Evolutionary conservation across 1,284 basidiomycete genomes (phyloP), one percentile per base, ranked within the genome.

Genomic region (Microstroma glucosiphilum): DNA sequence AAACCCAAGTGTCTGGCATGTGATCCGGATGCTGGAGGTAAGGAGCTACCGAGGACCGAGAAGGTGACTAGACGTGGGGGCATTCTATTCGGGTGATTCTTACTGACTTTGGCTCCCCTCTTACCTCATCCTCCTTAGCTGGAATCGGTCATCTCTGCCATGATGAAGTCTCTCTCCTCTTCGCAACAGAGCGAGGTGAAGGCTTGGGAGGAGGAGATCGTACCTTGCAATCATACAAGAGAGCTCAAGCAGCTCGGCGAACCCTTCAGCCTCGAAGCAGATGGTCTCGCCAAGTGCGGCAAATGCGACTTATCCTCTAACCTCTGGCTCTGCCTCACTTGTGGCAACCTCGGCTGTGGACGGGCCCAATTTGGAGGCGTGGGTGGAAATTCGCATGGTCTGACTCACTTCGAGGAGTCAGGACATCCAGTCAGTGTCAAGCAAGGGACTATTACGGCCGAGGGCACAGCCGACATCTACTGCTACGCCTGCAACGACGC

Each of bases 151-250:
- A 82, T 87, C 3, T 82, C 86, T n/a, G 87, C 85, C 0, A 84
- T 96, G 61, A 88, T 96, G 86, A 83, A 84, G 1, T 87, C 91
- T 0, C 83, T 92, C 70, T 91, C 91, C 0, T 94, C 92, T 0
- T 88, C 91, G 0, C 89, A 92, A 59, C 89, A 92, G 75, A 90
- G 88, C 0, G 92, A 97, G 76, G 90, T 99, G 62, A 89, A 96
- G 80, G 90, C 93, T 1, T 99, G 96, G 94, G 91, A 96, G 76
- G 92, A 97, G 80, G 94, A 97, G 76, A 88, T 96, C 40, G 76
- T 84, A 0, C 81, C 90, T 2, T 98, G 94, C 82, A 87, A 91
- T 75, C 94, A 98, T 75, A 90, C 91, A 0, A 81, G 89, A 9
- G 86, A 86, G 13, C 83, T 98, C 0, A 82, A 89, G 58, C 93